Percentiles rank a stretch among this genome's conserved stretches.
phyloP scores from a whole-genome alignment of 345 rosid species.

The Angophora floribunda region DNA sequence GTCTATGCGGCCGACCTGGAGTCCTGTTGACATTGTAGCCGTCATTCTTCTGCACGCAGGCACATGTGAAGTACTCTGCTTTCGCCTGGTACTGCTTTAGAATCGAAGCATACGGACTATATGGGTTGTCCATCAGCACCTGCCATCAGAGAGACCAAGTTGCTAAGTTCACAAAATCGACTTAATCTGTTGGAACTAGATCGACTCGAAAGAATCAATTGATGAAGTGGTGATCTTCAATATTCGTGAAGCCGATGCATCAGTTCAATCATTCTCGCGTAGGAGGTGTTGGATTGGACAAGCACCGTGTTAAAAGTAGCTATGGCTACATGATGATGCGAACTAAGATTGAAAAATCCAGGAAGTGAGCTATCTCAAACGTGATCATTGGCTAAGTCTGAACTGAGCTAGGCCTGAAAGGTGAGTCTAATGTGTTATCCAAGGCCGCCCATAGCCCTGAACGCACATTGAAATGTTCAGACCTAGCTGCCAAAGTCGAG shows the following conservation, averaged over 20 bases:
- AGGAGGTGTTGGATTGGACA: background rate
- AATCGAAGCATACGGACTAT: slow-evolving; percentile 24
- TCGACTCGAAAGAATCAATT: background rate
- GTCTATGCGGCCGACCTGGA: slow-evolving; percentile 25
- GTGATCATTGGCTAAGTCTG: background rate
- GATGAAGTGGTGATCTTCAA: background rate
- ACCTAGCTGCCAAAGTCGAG: background rate
- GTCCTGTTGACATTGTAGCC: slow-evolving; percentile 63
- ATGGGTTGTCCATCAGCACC: slow-evolving; percentile 55
- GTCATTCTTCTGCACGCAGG: slow-evolving; percentile 71
- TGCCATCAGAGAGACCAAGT: slow-evolving; percentile 2
- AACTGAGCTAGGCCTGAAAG: background rate
- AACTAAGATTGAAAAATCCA: background rate
- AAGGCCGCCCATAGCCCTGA: background rate
- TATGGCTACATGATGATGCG: background rate
- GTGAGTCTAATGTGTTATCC: background rate
- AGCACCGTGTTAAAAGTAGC: background rate
- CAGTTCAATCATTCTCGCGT: background rate
- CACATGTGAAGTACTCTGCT: slow-evolving; percentile 76
- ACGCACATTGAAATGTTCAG: background rate
- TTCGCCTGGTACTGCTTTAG: slow-evolving; percentile 57
- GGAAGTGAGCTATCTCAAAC: background rate
- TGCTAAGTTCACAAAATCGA: background rate
- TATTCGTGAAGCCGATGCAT: background rate
- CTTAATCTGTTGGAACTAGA: background rate